Evolutionary conservation across 441 rosid genomes (phyloP).

Genomic region (Pelargonium australe): DNA sequence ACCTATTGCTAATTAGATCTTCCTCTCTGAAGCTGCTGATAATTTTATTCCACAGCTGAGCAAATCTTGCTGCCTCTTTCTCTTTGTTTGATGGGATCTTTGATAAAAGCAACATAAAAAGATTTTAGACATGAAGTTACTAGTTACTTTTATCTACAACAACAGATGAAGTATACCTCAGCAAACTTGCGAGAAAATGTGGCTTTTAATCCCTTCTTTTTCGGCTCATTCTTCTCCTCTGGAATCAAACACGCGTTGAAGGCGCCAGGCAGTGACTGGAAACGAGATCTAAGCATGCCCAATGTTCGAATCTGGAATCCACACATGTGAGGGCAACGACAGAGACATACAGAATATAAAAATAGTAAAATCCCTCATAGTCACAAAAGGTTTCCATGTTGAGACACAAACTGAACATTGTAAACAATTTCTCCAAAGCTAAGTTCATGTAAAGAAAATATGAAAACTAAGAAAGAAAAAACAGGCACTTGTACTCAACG

Average conservation of each 20-base stretch:
- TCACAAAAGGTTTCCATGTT: background rate
- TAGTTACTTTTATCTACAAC: conserved; percentile 4
- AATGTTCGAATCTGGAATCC: conserved; percentile 80
- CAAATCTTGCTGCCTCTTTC: conserved; percentile 88
- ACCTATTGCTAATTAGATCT: conserved; percentile 87
- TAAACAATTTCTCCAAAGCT: background rate
- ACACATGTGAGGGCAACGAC: conserved; percentile 8
- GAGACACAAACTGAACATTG: background rate
- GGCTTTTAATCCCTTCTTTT: conserved; percentile 69
- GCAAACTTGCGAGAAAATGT: conserved; percentile 56
- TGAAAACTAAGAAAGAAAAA: background rate
- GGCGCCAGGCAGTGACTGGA: conserved; percentile 79
- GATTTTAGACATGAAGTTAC: conserved; percentile 14
- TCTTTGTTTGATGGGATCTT: conserved; percentile 64
- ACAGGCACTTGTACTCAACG: background rate
- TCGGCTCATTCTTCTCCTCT: conserved; percentile 50
- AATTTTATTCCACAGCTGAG: conserved; percentile 97
- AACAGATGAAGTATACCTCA: conserved; percentile 33
- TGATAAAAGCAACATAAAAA: conserved; percentile 19
- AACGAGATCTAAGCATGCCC: conserved; percentile 98
- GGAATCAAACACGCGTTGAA: conserved; percentile 86
- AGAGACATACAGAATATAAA: background rate
- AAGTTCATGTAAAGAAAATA: background rate
- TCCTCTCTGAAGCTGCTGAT: conserved; percentile 95
- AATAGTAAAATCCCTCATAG: background rate